phyloP scores from a whole-genome alignment of 306 rosid genomes.

The Rubus idaeus region DNA sequence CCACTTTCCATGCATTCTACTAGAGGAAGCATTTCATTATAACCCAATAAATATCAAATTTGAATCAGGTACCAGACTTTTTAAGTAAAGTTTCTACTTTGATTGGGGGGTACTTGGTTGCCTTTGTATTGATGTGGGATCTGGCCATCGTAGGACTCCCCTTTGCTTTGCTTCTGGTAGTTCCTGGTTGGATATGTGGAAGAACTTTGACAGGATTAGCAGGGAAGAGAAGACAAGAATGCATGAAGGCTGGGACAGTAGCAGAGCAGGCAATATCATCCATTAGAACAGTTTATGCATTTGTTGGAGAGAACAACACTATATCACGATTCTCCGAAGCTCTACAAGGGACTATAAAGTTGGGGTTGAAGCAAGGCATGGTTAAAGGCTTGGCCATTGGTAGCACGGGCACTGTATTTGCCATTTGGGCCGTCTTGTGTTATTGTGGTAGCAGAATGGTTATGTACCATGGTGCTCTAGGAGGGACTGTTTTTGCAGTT shows the following conservation, averaged over 20 bases:
- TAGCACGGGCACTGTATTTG: neutral
- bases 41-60: neutral
- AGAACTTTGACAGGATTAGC: conserved; percentile 12
- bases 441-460: conserved; percentile 20
- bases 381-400: conserved; percentile 28
- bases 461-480: conserved; percentile 3
- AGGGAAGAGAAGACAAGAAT: conserved; percentile 10
- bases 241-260: conserved; percentile 14
- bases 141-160: conserved; percentile 9
- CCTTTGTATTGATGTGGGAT: conserved; percentile 23
- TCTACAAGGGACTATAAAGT: conserved; percentile 1
- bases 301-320: conserved; percentile 17
- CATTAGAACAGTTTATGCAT: conserved; percentile 20
- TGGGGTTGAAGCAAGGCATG: conserved; percentile 24
- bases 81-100: neutral
- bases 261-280: conserved; percentile 26
- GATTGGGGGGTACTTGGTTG: conserved; percentile 6
- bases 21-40: neutral
- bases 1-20: no score
- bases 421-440: neutral
- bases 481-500: conserved; percentile 25
- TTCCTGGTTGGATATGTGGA: conserved; percentile 26
- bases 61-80: conserved; percentile 15
- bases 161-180: conserved; percentile 1
- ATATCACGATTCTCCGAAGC: neutral